Base-by-base conservation (phyloP, 106 monocot genomes). In the Apostasia shenzhenica region DNA sequence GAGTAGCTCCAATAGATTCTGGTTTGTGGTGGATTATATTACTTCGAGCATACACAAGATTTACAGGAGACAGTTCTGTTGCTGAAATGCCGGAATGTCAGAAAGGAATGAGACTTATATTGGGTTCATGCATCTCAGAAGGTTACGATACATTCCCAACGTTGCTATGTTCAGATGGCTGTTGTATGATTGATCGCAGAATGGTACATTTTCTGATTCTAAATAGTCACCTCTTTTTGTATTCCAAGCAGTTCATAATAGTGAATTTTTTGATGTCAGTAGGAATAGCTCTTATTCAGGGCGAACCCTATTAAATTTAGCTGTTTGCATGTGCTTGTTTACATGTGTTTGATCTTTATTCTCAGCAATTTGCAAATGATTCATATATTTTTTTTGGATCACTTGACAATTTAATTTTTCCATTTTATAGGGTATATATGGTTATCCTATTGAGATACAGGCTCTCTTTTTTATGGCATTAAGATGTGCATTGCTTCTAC, bases 1-100 rank as follows among this genome's bases (percentile, higher is more conserved):
- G 84, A 67, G 80, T 84, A 66, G 84, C 84, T 10, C 80, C 84
- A 43, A 44, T 84, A 41, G 83, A 79, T 84, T 84, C 83, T 73
- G 83, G 83, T 45, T 84, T 84, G 68, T 84, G 84, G 84, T 84
- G 84, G 80, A 80, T 84, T 5, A 77, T 84, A 67, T 61, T 84
- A 67, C 84, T 80, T 61, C 77, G 74, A 56, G 84, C 80, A 12
- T 84, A 84, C 48, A 80, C 80, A 5, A 84, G 48, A 38, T 70
- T 77, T 48, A 84, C 84, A 26, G 77, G 77, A 13, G 84, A 84
- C 47, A 41, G 54, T 57, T 74, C 74, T 1, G 67, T 80, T 52
- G 70, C 80, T 70, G 80, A 84, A 9, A 71, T 6, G 60, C 66
- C 76, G 41, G 84, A 84, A 14, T 84, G 80, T 60, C 84, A 84